Percentiles rank a stretch among this genome's conserved stretches.
These are phyloP conservation scores for Herpotrichia juniperi DNA, from an alignment of 2,329 filamentous ascomycete species.

Conservation along the genomic window DNA sequence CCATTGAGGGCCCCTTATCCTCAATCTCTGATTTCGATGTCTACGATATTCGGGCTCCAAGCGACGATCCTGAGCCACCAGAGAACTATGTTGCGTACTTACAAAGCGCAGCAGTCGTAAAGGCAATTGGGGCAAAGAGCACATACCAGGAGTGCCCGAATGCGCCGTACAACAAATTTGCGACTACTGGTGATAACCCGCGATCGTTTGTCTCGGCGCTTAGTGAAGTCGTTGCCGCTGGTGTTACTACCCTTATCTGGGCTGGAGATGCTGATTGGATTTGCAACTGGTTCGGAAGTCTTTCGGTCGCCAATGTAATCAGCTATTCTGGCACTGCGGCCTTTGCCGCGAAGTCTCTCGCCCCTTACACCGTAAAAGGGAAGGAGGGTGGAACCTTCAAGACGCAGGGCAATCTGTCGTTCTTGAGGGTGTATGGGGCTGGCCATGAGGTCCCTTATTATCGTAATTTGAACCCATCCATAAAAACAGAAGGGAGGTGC, in stretches of 20 bases:
- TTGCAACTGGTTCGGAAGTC: constrained; percentile 50
- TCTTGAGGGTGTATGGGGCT: constrained; percentile 53
- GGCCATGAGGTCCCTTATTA: constrained; percentile 58
- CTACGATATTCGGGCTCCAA: constrained; percentile 63
- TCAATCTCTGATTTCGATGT: constrained; percentile 57
- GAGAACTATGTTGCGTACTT: constrained; percentile 61
- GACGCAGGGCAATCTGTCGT: constrained; percentile 70
- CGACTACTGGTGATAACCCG: constrained; percentile 50
- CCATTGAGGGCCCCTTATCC: constrained; percentile 58
- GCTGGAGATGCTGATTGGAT: constrained; percentile 51
- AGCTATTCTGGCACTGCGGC: constrained; percentile 41
- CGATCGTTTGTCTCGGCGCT: constrained; percentile 26
- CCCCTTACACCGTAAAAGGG: constrained; percentile 48
- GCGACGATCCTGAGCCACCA: constrained; percentile 62
- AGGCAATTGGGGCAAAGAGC: constrained; percentile 61
- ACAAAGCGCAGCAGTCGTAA: constrained; percentile 56
- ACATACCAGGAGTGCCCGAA: constrained; percentile 60
- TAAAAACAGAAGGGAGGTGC: background rate
- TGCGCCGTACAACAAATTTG: constrained; percentile 51
- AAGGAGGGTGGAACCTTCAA: constrained; percentile 59
- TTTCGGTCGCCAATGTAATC: constrained; percentile 46
- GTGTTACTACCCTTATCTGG: constrained; percentile 42
- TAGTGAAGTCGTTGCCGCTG: constrained; percentile 26
- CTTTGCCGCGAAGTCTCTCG: constrained; percentile 53
- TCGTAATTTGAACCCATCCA: constrained; percentile 25